phyloP scores from a whole-genome alignment of 352 stramenopile species.

The Detonula confervacea region DNA sequence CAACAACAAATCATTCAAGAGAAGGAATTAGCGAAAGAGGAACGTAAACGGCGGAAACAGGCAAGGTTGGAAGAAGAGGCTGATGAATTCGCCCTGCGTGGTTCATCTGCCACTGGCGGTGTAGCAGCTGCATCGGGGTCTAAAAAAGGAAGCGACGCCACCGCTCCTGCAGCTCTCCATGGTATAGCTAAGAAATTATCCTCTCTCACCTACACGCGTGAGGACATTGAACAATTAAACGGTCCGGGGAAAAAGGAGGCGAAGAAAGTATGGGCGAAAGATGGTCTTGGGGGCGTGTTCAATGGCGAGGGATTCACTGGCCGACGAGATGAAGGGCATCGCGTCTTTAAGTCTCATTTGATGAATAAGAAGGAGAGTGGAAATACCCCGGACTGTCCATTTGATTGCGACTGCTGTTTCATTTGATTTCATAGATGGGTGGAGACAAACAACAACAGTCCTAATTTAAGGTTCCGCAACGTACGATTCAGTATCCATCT shows the following conservation, averaged over 20 bases:
- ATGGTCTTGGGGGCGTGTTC: conserved; percentile 82
- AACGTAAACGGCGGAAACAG: conserved; percentile 38
- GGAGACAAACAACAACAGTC: no score
- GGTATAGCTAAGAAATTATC: conserved; percentile 21
- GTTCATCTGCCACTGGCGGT: neutral
- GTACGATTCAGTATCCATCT: no score
- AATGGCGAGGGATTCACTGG: conserved; percentile 83
- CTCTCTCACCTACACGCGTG: conserved; percentile 36
- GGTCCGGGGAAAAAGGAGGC: conserved; percentile 37
- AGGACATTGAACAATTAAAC: conserved; percentile 32
- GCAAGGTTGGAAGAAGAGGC: conserved; percentile 43
- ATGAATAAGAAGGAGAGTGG: conserved; percentile 82
- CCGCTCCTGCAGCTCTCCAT: conserved; percentile 20
- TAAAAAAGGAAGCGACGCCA: no score
- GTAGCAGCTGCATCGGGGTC: conserved; percentile 5
- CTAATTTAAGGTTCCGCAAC: no score
- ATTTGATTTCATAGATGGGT: no score
- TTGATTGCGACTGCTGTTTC: conserved; percentile 86
- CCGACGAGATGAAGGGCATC: conserved; percentile 71
- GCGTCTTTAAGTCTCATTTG: conserved; percentile 85
- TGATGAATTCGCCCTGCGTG: conserved; percentile 24
- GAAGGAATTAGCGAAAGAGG: conserved; percentile 19
- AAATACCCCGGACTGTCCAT: conserved; percentile 74
- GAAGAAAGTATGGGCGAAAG: conserved; percentile 59
- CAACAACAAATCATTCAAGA: conserved; percentile 35